A percentile compares a stretch with the other conserved stretches of the same genome.
phyloP scores from a whole-genome alignment of 2,329 filamentous ascomycete species.

The Claviceps cyperi region DNA sequence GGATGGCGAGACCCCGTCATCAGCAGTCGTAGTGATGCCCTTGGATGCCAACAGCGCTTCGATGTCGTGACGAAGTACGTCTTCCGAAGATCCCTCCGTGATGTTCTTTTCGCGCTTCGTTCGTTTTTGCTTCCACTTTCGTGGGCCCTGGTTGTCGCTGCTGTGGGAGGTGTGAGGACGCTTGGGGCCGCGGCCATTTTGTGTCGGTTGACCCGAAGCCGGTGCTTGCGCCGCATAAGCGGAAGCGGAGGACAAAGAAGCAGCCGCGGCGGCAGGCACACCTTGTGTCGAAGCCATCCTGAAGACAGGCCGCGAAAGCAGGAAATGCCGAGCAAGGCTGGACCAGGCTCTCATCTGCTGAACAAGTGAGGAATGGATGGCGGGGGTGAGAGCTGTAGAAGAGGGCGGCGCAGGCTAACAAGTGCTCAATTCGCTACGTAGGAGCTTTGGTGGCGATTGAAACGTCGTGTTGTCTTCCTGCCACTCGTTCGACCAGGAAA shows the following conservation, averaged over 20 bases:
- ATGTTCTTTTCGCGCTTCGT: conserved; percentile 45
- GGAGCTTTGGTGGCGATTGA: no score
- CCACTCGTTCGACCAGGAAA: no score
- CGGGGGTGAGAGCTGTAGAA: neutral
- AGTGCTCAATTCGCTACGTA: neutral
- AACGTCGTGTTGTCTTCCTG: no score
- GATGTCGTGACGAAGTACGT: conserved; percentile 52
- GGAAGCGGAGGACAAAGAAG: neutral
- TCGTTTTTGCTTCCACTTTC: conserved; percentile 30
- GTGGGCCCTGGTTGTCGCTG: neutral
- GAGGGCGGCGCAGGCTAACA: neutral
- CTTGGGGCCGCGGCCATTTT: conserved; percentile 2
- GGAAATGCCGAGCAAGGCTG: neutral
- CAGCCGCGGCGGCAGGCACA: neutral
- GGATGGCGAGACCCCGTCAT: neutral
- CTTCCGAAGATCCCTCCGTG: conserved; percentile 48
- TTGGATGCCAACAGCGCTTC: conserved; percentile 35
- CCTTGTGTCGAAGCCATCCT: conserved; percentile 7
- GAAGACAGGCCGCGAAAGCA: conserved; percentile 2
- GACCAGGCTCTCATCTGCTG: conserved; percentile 8
- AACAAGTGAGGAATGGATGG: neutral
- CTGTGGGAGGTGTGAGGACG: conserved; percentile 1
- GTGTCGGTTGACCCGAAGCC: neutral
- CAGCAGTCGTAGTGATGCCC: conserved; percentile 7
- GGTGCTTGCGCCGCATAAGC: neutral